Evolutionary conservation across 2,329 filamentous ascomycete genomes (phyloP), one percentile per base, ranked within the genome.

Genomic region (Bimuria novae-zelandiae): DNA sequence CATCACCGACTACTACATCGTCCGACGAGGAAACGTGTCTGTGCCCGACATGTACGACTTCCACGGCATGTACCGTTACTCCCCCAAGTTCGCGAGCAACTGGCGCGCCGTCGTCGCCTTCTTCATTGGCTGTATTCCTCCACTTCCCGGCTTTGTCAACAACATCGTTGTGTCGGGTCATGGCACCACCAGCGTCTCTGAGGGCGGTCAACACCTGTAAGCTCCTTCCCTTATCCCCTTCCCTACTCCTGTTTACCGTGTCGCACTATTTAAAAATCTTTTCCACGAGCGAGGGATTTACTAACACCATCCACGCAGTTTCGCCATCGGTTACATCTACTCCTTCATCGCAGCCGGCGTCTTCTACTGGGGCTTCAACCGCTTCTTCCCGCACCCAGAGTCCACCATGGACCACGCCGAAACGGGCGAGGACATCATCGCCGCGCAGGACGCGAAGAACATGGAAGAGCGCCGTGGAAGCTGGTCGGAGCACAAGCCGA

Each of bases 321-420:
- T 73, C 52, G 63, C 66, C 3, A 73, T 74, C 50, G 71, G 71
- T 11, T 73, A 73, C 52, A 64, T 73, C 29, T 73, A 73, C 54
- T 72, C 69, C 7, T 73, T 73, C 57, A 41, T 68, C 52, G 62
- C 68, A 12, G 62, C 70, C 6, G 68, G 69, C 11, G 40, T 73
- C 23, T 71, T 73, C 48, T 73, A 73, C 61, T 72, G 59, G 54
- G 48, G 35, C 25, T 67, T 73, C 55, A 73, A 69, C 49, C 56
- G 60, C 7, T 71, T 64, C 47, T 64, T 64, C 48, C 69, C 70
- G n/a, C 85, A 89, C 7, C 89, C 85, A 74, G 94, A 94, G 78
- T 87, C 94, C 48, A 92, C 92, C 87, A 80, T 96, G 71, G 90
- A 95, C 71, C 87, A 89, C 1, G 84, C 95, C 11, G 77, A 77